Percentiles rank a stretch among this genome's conserved stretches.
Conservation (phyloP, 495 filamentous ascomycete genomes). For the Podospora anserina region DNA sequence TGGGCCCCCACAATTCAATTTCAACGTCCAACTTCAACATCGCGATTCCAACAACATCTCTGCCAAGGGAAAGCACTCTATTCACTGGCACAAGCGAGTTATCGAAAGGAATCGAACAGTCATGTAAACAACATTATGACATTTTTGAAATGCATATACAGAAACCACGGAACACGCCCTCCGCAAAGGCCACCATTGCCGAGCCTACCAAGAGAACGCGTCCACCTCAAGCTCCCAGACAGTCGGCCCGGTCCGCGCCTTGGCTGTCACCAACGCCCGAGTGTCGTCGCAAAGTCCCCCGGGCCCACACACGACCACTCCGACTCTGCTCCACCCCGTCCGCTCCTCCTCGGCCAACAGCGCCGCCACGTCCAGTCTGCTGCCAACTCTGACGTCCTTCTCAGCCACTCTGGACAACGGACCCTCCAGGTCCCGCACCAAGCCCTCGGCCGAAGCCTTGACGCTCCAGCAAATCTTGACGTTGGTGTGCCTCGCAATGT, state of each 20-base stretch:
- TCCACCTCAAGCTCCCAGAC: constrained; percentile 26
- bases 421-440: constrained; percentile 30
- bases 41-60: neutral
- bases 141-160: neutral
- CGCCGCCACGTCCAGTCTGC: constrained; percentile 29
- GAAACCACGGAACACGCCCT: neutral
- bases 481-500: constrained; percentile 30
- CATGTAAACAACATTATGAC: neutral
- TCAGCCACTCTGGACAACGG: constrained; percentile 23
- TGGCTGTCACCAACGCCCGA: constrained; percentile 18
- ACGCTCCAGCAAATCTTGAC: constrained; percentile 40
- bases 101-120: neutral
- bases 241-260: constrained; percentile 12
- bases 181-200: neutral
- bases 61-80: neutral
- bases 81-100: neutral
- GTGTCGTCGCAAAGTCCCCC: constrained; percentile 23
- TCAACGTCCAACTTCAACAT: neutral
- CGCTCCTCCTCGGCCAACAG: constrained; percentile 31
- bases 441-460: constrained; percentile 16
- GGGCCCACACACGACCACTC: constrained; percentile 41
- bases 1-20: neutral
- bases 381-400: constrained; percentile 36
- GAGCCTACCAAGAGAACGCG: constrained; percentile 22
- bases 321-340: constrained; percentile 32